Evolutionary conservation across 441 rosid species (phyloP).

Genomic region (Manihot esculenta): DNA sequence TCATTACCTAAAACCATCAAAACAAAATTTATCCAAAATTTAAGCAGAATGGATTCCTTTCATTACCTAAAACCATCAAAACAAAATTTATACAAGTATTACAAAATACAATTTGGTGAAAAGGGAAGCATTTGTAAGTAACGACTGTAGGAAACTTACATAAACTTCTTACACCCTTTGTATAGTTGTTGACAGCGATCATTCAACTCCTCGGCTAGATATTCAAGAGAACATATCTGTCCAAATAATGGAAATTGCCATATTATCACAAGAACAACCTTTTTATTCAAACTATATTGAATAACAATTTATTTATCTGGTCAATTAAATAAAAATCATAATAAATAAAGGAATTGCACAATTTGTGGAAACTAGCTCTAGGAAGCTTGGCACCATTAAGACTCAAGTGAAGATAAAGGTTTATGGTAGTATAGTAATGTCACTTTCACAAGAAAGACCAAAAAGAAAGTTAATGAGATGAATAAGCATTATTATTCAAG

Average conservation of each 20-base stretch:
- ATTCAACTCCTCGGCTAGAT: constrained; percentile 63
- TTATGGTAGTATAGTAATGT: too few relatives aligned
- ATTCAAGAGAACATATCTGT: constrained; percentile 61
- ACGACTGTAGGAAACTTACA: constrained; percentile 33
- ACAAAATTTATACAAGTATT: not conserved
- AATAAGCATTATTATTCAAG: too few relatives aligned
- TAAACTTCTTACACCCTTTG: constrained; percentile 61
- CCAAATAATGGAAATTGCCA: constrained; percentile 14
- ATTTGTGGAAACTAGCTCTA: not conserved
- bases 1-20: too few relatives aligned
- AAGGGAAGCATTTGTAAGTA: not conserved
- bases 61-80: not conserved
- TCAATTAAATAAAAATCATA: not conserved
- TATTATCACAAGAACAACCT: not conserved
- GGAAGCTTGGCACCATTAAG: not conserved
- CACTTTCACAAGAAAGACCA: too few relatives aligned
- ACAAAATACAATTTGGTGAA: not conserved
- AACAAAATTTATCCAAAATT: not conserved
- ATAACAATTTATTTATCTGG: not conserved
- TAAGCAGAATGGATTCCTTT: not conserved
- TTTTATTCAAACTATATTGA: not conserved
- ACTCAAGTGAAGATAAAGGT: too few relatives aligned
- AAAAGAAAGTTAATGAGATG: too few relatives aligned
- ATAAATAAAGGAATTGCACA: not conserved
- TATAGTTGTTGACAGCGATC: constrained; percentile 71